Evolutionary conservation across 352 stramenopile genomes (phyloP).

Genomic region (Phytopythium delawarense): DNA sequence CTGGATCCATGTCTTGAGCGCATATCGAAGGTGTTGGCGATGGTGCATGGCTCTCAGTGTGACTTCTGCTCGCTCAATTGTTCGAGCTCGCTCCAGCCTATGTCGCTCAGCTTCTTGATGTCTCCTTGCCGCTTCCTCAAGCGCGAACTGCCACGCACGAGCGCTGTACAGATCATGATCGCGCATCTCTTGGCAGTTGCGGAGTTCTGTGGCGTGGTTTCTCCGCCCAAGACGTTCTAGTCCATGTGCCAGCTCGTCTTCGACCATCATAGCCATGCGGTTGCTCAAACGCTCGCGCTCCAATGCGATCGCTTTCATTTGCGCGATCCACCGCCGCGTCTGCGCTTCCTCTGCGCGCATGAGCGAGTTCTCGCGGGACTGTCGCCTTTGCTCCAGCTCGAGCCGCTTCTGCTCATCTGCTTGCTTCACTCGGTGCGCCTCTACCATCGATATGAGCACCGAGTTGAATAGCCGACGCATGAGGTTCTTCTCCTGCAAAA

Average conservation of each 20-base stretch:
- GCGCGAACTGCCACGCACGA: background rate
- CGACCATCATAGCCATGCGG: constrained; percentile 22
- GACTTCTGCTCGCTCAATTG: background rate
- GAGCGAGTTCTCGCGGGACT: constrained; percentile 26
- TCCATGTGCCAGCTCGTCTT: constrained; percentile 21
- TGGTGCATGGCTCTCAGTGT: background rate
- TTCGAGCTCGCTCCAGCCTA: background rate
- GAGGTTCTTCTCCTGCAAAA: constrained; percentile 20
- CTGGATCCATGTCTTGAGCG: background rate
- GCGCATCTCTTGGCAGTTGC: constrained; percentile 14
- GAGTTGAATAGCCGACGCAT: constrained; percentile 13
- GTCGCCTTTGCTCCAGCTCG: constrained; percentile 19
- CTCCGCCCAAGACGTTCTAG: constrained; percentile 5
- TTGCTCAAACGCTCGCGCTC: constrained; percentile 16
- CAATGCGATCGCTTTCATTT: constrained; percentile 18
- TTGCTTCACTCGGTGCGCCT: constrained; percentile 7
- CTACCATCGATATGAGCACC: constrained; percentile 28
- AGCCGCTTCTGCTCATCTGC: constrained; percentile 14
- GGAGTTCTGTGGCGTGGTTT: constrained; percentile 9
- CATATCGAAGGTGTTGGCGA: background rate
- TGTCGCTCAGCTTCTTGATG: constrained; percentile 9
- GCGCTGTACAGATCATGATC: constrained; percentile 7
- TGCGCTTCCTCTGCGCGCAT: constrained; percentile 52
- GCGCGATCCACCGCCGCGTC: constrained; percentile 19
- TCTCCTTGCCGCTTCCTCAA: constrained; percentile 10